Evolutionary conservation across 2,329 filamentous ascomycete species (phyloP).

Genomic region (Xylariaceae sp.): DNA sequence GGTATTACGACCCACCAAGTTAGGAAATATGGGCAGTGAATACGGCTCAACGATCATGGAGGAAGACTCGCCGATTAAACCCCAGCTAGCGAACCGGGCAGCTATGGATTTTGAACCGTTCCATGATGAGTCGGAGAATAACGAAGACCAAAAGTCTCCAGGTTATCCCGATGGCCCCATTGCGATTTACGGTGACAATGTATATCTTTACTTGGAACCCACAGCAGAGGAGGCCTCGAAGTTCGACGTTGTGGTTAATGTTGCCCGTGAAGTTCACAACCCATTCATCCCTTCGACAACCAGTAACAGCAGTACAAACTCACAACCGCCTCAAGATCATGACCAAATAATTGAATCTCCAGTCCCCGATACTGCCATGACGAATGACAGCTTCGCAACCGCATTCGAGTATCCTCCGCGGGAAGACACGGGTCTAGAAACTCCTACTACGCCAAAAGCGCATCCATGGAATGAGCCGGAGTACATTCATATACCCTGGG

Average conservation of each 20-base stretch:
- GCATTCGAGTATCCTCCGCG: conserved; percentile 62
- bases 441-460: conserved; percentile 65
- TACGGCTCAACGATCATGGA: conserved; percentile 56
- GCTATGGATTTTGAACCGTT: conserved; percentile 65
- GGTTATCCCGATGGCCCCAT: conserved; percentile 84
- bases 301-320: conserved; percentile 33
- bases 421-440: conserved; percentile 48
- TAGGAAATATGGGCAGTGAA: conserved; percentile 35
- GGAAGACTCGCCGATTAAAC: conserved; percentile 63
- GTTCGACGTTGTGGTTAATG: conserved; percentile 86
- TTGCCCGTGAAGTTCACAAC: conserved; percentile 80
- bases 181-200: conserved; percentile 77
- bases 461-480: conserved; percentile 64
- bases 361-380: conserved; percentile 62
- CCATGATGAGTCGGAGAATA: conserved; percentile 70
- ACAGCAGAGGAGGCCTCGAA: conserved; percentile 76
- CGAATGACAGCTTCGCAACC: conserved; percentile 63
- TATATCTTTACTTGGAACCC: conserved; percentile 81
- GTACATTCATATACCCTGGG: conserved; percentile 87
- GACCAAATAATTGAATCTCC: conserved; percentile 50
- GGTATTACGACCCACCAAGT: conserved; percentile 59
- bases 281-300: conserved; percentile 59
- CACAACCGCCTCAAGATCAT: conserved; percentile 36
- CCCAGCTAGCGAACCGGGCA: conserved; percentile 66
- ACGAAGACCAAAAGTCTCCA: conserved; percentile 80